Evolutionary conservation across 495 filamentous ascomycete species (phyloP).

Genomic region (Lasiosphaeris hirsuta): DNA sequence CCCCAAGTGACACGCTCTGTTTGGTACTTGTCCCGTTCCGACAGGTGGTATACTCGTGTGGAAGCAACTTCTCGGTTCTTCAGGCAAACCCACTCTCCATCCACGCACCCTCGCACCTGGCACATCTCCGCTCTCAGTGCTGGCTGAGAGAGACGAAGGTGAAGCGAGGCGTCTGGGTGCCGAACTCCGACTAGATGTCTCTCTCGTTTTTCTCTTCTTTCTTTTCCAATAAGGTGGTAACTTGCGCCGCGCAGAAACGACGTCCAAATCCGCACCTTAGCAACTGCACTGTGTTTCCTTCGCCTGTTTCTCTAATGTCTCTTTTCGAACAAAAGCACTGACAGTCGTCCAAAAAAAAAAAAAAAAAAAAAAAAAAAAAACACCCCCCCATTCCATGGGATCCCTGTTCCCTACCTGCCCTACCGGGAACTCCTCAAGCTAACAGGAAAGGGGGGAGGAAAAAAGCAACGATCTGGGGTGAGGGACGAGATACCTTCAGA

Average conservation of each 20-base stretch:
- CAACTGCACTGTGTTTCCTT: too few species aligned
- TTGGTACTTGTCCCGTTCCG: not conserved
- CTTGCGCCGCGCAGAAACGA: slow-evolving; percentile 7
- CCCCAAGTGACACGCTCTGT: not conserved
- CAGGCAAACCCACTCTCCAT: too few species aligned
- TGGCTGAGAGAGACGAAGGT: too few species aligned
- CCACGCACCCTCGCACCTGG: too few species aligned
- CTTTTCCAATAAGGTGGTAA: too few species aligned
- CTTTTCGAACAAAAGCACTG: not conserved
- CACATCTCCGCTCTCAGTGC: too few species aligned
- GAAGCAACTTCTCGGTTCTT: too few species aligned
- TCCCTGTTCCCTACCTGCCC: slow-evolving; percentile 14
- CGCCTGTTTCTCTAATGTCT: not conserved
- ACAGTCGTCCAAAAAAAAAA: not conserved
- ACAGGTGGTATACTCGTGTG: too few species aligned
- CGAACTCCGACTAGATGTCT: too few species aligned
- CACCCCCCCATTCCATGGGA: slow-evolving; percentile 9
- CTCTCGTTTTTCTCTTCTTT: too few species aligned
- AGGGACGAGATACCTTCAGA: slow-evolving; percentile 7
- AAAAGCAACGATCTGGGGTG: slow-evolving; percentile 13
- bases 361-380: slow-evolving; percentile 6
- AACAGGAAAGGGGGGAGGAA: slow-evolving; percentile 14
- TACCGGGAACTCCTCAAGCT: slow-evolving; percentile 7
- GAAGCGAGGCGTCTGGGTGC: too few species aligned
- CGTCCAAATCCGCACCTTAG: not conserved